Evolutionary conservation across 1,139 yeast genomes (phyloP).

Genomic region (Pichia norvegensis): DNA sequence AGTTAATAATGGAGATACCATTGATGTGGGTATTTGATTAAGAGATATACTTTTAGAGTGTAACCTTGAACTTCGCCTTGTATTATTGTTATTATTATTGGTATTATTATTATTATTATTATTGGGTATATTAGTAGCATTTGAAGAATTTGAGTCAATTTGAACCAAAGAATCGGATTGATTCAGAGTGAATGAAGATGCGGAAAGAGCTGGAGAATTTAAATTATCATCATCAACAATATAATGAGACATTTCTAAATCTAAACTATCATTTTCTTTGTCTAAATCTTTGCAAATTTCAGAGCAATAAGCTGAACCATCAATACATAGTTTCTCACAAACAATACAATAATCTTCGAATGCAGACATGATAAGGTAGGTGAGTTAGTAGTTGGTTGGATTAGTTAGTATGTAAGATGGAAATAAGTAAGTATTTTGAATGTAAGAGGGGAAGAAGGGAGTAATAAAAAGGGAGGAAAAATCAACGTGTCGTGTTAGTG

Average conservation of each 20-base stretch:
- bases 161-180: background rate
- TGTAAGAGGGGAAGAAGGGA: too few species aligned
- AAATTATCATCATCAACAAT: too few species aligned
- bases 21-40: conserved; percentile 12
- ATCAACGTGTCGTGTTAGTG: too few species aligned
- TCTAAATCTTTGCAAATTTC: conserved; percentile 47
- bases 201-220: conserved; percentile 21
- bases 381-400: too few species aligned
- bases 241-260: background rate
- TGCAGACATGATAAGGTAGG: too few species aligned
- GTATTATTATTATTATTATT: too few species aligned
- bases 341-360: conserved; percentile 62
- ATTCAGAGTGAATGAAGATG: conserved; percentile 11
- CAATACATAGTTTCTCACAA: conserved; percentile 53
- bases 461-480: too few species aligned
- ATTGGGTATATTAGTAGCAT: conserved; percentile 7
- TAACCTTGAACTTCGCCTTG: conserved; percentile 3
- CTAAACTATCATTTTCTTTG: conserved; percentile 3
- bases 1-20: conserved; percentile 25
- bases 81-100: too few species aligned
- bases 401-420: too few species aligned
- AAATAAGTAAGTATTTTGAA: too few species aligned
- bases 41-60: conserved; percentile 1
- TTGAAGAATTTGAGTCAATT: background rate
- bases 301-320: conserved; percentile 52